phyloP scores from a whole-genome alignment of 1,284 basidiomycete genomes.

The Sutorius eximius region DNA sequence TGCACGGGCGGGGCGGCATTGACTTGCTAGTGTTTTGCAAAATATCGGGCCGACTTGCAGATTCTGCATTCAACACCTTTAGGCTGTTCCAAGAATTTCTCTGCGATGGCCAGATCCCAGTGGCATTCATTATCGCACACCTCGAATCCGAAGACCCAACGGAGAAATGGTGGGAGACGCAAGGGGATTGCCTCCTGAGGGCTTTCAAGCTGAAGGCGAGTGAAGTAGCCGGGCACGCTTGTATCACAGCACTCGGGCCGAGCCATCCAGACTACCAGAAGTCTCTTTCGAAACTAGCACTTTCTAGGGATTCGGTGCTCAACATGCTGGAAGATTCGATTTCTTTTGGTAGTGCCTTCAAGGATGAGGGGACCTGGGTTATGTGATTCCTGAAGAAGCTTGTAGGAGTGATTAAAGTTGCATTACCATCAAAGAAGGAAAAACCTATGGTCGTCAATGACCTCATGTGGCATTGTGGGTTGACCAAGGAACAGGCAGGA shows the following conservation, averaged over 20 bases:
- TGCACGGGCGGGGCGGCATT: slow-evolving; percentile 34
- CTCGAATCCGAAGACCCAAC: slow-evolving; percentile 35
- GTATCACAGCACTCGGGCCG: slow-evolving; percentile 24
- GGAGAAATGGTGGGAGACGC: slow-evolving; percentile 30
- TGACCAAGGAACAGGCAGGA: slow-evolving; percentile 19
- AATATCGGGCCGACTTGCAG: slow-evolving; percentile 28
- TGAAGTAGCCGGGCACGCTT: slow-evolving; percentile 28
- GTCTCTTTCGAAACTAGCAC: slow-evolving; percentile 8
- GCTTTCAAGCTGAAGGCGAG: slow-evolving; percentile 15
- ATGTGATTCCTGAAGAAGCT: slow-evolving; percentile 29
- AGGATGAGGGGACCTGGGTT: slow-evolving; percentile 20
- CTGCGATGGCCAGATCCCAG: slow-evolving; percentile 37
- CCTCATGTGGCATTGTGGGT: slow-evolving; percentile 19
- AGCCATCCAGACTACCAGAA: slow-evolving; percentile 4
- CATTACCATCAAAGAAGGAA: slow-evolving; percentile 10
- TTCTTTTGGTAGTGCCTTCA: slow-evolving; percentile 21
- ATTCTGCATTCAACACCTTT: slow-evolving; percentile 32
- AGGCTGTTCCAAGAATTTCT: slow-evolving; percentile 37
- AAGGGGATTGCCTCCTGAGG: slow-evolving; percentile 16
- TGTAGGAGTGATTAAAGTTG: slow-evolving; percentile 17
- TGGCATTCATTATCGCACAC: slow-evolving; percentile 40
- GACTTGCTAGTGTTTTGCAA: slow-evolving; percentile 42
- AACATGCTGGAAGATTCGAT: slow-evolving; percentile 25
- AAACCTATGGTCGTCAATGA: slow-evolving; percentile 10
- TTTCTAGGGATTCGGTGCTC: slow-evolving; percentile 18